phyloP scores from a whole-genome alignment of 164 flowering plant genomes.

The Vitis amurensis region DNA sequence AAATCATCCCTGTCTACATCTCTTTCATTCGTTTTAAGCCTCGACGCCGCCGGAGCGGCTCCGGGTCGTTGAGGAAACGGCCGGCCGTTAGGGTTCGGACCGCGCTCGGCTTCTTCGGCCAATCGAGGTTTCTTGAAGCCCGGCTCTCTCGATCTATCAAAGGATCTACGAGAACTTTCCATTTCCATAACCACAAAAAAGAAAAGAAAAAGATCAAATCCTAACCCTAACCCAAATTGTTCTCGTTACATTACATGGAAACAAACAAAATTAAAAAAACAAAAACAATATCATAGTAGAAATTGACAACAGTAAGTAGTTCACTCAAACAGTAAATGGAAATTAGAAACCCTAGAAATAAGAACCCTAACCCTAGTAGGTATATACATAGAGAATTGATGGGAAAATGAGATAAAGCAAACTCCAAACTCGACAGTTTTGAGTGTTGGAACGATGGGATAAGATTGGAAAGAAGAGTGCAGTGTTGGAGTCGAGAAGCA shows the following conservation, averaged over 20 bases:
- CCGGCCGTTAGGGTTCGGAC: constrained; percentile 33
- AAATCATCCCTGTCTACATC: constrained; percentile 38
- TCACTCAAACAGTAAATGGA: neutral
- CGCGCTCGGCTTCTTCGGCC: constrained; percentile 34
- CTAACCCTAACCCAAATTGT: constrained; percentile 31
- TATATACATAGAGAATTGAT: neutral
- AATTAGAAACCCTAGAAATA: constrained; percentile 4
- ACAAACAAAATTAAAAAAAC: neutral
- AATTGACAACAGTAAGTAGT: neutral
- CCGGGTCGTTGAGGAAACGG: constrained; percentile 32
- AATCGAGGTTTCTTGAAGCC: constrained; percentile 74
- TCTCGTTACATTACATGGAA: neutral
- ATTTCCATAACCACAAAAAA: constrained; percentile 43
- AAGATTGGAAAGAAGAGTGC: too few relatives aligned
- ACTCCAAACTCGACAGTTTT: too few relatives aligned
- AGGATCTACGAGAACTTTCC: constrained; percentile 84
- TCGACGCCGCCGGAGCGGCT: constrained; percentile 12
- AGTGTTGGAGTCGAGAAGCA: too few relatives aligned
- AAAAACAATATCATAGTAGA: neutral
- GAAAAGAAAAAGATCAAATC: constrained; percentile 2
- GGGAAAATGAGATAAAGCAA: neutral
- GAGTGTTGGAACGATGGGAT: too few relatives aligned
- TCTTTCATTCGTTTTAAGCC: constrained; percentile 36
- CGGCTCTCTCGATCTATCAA: constrained; percentile 70
- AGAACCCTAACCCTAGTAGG: too few relatives aligned